Evolutionary conservation across 1,284 basidiomycete species (phyloP).

Genomic region (Rhodotorula sp.): DNA sequence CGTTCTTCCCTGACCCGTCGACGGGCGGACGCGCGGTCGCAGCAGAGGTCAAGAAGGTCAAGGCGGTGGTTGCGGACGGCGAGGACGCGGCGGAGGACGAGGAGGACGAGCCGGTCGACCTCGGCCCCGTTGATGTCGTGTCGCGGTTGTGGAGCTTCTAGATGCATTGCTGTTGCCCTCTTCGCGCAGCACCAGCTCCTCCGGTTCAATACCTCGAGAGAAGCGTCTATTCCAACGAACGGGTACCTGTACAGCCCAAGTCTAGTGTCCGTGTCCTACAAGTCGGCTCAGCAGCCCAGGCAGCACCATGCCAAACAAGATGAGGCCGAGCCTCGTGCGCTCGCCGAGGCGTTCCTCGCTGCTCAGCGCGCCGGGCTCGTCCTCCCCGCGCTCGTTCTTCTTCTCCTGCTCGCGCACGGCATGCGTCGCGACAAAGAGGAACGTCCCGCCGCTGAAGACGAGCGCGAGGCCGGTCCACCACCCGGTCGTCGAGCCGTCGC

Average conservation of each 20-base stretch:
- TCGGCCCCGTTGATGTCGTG: constrained; percentile 22
- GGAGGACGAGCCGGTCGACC: constrained; percentile 17
- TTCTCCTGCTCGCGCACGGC: constrained; percentile 40
- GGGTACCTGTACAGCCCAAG: too few relatives aligned
- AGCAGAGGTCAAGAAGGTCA: neutral
- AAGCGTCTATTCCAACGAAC: too few relatives aligned
- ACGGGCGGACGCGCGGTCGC: neutral
- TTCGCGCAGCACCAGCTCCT: neutral
- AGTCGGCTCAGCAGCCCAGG: too few relatives aligned
- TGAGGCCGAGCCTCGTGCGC: too few relatives aligned
- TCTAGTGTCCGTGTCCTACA: too few relatives aligned
- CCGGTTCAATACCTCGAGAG: too few relatives aligned
- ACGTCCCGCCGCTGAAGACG: constrained; percentile 52
- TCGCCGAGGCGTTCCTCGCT: too few relatives aligned
- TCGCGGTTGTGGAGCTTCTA: constrained; percentile 23
- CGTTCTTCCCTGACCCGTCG: constrained; percentile 31
- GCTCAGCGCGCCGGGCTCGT: neutral
- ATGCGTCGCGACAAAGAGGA: constrained; percentile 53
- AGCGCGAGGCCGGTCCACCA: constrained; percentile 50
- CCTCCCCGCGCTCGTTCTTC: neutral
- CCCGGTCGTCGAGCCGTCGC: constrained; percentile 2
- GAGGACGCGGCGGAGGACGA: constrained; percentile 9
- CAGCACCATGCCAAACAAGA: too few relatives aligned
- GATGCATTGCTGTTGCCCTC: neutral
- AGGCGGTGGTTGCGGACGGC: neutral